A percentile compares a stretch with the other conserved stretches of the same genome.
Conservation (phyloP, 2,329 filamentous ascomycete species). For the Diaporthe australafricana region DNA sequence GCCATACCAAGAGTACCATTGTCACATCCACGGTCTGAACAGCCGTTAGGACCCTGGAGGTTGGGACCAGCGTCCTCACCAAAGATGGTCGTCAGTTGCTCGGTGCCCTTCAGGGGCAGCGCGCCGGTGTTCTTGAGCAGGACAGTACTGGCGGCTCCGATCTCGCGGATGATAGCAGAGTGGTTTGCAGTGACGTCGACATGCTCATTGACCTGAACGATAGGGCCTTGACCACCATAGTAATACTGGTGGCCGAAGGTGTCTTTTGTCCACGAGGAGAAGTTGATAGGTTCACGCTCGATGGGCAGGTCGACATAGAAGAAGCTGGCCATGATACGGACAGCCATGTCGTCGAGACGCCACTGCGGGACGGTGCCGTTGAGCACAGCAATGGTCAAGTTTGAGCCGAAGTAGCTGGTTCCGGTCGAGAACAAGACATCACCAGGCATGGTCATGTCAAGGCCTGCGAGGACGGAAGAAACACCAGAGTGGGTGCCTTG, state of each 20-base stretch:
- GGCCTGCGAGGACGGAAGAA: conserved; percentile 68
- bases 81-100: conserved; percentile 71
- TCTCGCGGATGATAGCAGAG: conserved; percentile 58
- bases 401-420: conserved; percentile 25
- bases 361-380: conserved; percentile 79
- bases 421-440: conserved; percentile 56
- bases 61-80: conserved; percentile 76
- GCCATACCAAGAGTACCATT: conserved; percentile 84
- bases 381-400: conserved; percentile 69
- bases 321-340: conserved; percentile 63
- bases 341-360: conserved; percentile 77
- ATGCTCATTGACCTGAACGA: conserved; percentile 69
- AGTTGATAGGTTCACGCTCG: conserved; percentile 61
- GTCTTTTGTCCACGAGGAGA: conserved; percentile 78
- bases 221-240: conserved; percentile 61
- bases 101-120: conserved; percentile 56
- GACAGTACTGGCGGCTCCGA: conserved; percentile 69
- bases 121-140: conserved; percentile 70
- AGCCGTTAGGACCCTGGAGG: conserved; percentile 78
- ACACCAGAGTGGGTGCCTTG: conserved; percentile 70
- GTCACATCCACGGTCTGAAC: conserved; percentile 83
- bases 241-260: conserved; percentile 65
- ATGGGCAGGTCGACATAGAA: conserved; percentile 43
- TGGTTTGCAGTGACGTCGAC: conserved; percentile 70
- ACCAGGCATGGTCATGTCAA: conserved; percentile 79